Base-by-base conservation (phyloP, 768 basidiomycete genomes). In the Sutorius australiensis region DNA sequence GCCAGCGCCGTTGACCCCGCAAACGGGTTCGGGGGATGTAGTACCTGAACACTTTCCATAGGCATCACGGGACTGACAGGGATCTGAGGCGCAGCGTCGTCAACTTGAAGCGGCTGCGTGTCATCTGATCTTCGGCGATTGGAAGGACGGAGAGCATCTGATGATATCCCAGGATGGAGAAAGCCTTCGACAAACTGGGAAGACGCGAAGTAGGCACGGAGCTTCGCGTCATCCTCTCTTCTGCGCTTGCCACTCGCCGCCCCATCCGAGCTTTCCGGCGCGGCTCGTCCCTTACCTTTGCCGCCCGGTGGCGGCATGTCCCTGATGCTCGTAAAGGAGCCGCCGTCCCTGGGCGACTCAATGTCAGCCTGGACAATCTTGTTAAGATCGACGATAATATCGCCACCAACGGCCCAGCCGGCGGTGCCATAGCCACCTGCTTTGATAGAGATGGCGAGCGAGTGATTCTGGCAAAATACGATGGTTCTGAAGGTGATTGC, bases 401-500 rank as follows among this genome's bases (percentile, higher is more conserved):
- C 87, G 34, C 94, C 94, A 14, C 83, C 84, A 49, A 95, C 81
- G 43, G 90, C 82, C 88, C 92, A 92, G 1, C 92, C 93, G 10
- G 86, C 90, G 1, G 89, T 94, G 6, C 92, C 94, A 64, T 89
- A 94, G 0, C 94, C 94, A 24, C 94, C 94, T 1, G 90, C 88
- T 66, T 92, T 93, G 61, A 93, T 79, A 9, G 90, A 92, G 6
- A 87, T 80, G 10, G 86, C 83, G 3, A 95, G 72, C 0, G 72
- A 71, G 62, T 92, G 77, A 49, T 82, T 80, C n/a, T 66, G 70
- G 64, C 92, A 94, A 68, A 95, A 93, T 12, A 78, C 59, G 52
- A 95, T 69, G 51, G 82, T 75, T 61, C 89, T 92, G 5, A 50
- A 53, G 52, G 31, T 27, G 32, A 37, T 12, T 9, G 6, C 27